Conservation (phyloP, 352 stramenopile genomes). For the Phytophthora pseudosyringae region DNA sequence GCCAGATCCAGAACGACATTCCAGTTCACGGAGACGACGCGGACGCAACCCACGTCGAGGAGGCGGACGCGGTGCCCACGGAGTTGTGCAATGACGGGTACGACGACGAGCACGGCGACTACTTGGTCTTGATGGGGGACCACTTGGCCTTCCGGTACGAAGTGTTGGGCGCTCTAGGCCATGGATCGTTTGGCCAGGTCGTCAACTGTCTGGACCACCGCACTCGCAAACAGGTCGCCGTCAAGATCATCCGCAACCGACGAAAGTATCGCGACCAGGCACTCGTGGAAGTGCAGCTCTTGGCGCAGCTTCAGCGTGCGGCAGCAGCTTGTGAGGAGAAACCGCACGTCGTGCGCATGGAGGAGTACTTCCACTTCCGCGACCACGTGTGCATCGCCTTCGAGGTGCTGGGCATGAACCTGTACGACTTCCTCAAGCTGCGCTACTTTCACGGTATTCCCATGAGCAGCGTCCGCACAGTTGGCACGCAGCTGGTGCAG, state of each 20-base stretch:
- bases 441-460: slow-evolving; percentile 96
- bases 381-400: slow-evolving; percentile 97
- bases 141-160: slow-evolving; percentile 95
- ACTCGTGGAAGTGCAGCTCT: slow-evolving; percentile 95
- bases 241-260: slow-evolving; percentile 99
- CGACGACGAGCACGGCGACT: slow-evolving; percentile 98
- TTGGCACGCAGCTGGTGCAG: slow-evolving; percentile 90
- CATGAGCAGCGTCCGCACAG: slow-evolving; percentile 85
- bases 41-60: not conserved
- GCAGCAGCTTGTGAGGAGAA: slow-evolving; percentile 33
- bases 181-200: slow-evolving; percentile 98
- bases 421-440: slow-evolving; percentile 97
- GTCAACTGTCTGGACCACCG: slow-evolving; percentile 93
- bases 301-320: slow-evolving; percentile 62
- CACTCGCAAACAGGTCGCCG: slow-evolving; percentile 89
- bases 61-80: slow-evolving; percentile 11
- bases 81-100: slow-evolving; percentile 92
- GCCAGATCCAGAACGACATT: slow-evolving; percentile 39
- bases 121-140: slow-evolving; percentile 95
- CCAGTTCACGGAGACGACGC: slow-evolving; percentile 28
- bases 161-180: slow-evolving; percentile 94
- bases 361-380: slow-evolving; percentile 94
- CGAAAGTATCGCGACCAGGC: slow-evolving; percentile 96
- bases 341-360: slow-evolving; percentile 89
- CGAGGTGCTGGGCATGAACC: slow-evolving; percentile 95